Conservation (phyloP, 805 yeast genomes). For the Millerozyma miso region DNA sequence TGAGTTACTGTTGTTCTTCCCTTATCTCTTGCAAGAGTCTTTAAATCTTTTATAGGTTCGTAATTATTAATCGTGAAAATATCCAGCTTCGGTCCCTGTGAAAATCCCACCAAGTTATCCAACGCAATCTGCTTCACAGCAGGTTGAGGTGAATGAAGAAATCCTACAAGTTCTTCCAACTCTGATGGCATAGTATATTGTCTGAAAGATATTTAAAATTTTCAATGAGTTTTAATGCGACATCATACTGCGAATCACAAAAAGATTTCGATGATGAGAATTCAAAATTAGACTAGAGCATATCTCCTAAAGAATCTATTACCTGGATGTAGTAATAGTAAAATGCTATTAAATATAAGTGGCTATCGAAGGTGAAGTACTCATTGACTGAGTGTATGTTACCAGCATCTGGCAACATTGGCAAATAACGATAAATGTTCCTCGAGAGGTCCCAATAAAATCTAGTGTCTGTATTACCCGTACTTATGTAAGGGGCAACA, state of each 20-base stretch:
- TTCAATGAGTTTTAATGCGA: neutral
- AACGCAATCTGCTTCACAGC: constrained; percentile 80
- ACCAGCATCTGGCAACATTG: constrained; percentile 18
- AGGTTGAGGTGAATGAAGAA: constrained; percentile 76
- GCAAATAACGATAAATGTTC: constrained; percentile 33
- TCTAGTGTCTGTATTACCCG: constrained; percentile 41
- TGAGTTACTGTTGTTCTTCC: constrained; percentile 56
- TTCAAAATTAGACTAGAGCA: too few relatives aligned
- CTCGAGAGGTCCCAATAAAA: constrained; percentile 38
- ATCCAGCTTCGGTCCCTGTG: constrained; percentile 62
- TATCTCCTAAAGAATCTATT: constrained; percentile 16
- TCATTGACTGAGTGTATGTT: constrained; percentile 36
- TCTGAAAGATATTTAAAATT: neutral
- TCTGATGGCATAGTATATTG: constrained; percentile 36
- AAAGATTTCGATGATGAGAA: too few relatives aligned
- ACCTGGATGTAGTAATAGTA: constrained; percentile 36
- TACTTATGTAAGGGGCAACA: constrained; percentile 30
- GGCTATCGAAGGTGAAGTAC: constrained; percentile 24
- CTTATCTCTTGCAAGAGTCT: constrained; percentile 49
- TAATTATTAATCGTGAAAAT: constrained; percentile 69
- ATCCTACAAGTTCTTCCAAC: constrained; percentile 59
- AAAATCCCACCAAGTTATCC: constrained; percentile 76
- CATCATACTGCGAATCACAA: neutral
- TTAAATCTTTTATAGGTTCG: constrained; percentile 70
- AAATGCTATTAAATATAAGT: constrained; percentile 32